Evolutionary conservation across 257 asterid genomes (phyloP).

Genomic region (Solanum appendiculatum): DNA sequence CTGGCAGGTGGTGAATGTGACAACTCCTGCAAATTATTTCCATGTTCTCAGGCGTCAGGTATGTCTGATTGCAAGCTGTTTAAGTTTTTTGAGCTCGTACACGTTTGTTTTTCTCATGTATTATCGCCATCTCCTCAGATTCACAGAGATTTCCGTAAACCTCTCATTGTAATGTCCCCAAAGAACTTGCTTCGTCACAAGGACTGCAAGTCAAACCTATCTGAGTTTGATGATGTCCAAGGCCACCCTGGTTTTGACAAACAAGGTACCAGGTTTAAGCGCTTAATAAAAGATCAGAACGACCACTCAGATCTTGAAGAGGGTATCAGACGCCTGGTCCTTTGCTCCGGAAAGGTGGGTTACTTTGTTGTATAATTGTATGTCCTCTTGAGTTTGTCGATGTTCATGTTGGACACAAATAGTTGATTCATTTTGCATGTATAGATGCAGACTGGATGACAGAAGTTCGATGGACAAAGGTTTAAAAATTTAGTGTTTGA

Average conservation of each 20-base stretch:
- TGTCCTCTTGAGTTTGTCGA: neutral
- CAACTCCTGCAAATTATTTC: constrained; percentile 98
- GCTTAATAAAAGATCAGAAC: constrained; percentile 82
- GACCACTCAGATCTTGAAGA: constrained; percentile 71
- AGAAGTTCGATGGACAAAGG: neutral
- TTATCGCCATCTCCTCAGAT: constrained; percentile 31
- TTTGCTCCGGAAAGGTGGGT: constrained; percentile 91
- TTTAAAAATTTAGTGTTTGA: neutral
- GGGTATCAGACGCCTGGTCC: constrained; percentile 73
- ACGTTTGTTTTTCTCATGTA: constrained; percentile 11
- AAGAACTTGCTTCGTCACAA: constrained; percentile 90
- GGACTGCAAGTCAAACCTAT: constrained; percentile 83
- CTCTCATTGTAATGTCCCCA: constrained; percentile 91
- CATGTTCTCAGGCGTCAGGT: constrained; percentile 97
- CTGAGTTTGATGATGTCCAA: constrained; percentile 87
- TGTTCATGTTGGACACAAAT: neutral
- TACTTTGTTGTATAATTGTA: neutral
- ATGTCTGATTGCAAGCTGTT: constrained; percentile 14
- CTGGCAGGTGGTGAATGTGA: constrained; percentile 98
- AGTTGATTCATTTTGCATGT: neutral
- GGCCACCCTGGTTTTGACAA: constrained; percentile 98
- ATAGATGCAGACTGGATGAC: neutral
- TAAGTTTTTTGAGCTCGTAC: neutral
- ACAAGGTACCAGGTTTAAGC: constrained; percentile 97
- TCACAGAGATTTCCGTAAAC: constrained; percentile 91